Evolutionary conservation across 2,329 filamentous ascomycete genomes (phyloP), one percentile per base, ranked within the genome.

Genomic region (Fusarium sp.): DNA sequence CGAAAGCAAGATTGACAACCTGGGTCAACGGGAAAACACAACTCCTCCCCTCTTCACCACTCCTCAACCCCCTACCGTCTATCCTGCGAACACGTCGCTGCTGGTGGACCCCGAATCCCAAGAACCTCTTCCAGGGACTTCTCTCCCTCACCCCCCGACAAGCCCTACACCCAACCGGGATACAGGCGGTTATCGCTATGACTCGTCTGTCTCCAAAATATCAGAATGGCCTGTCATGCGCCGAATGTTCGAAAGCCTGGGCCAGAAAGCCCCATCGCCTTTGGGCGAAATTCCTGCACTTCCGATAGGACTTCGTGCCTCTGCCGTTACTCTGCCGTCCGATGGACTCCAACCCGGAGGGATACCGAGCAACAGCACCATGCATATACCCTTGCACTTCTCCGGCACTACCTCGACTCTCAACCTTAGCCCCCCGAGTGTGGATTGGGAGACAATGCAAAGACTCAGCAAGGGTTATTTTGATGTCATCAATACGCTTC

Each of bases 401-500:
- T 60, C 69, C 8, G 63, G 54, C 13, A 47, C 69, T 13, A 16
- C 66, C 4, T 48, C 66, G 12, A 26, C 57, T 28, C 57, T 73
- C n/a, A 65, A 62, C 26, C 47, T 69, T 1, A 72, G 39, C 16
- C 58, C 61, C 8, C 63, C 73, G 4, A 72, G 65, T 24, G 68
- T 89, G 47, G 81, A 80, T 15, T 82, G 82, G 74, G 84, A 86
- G 8, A 79, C 79, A 5, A 84, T 89, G 77, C 81, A 84, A 59
- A 78, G 79, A 24, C 79, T 87, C 37, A 82, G 82, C 59, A 85
- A 84, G 48, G 81, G 83, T 1, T 90, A 87, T 71, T 90, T 90
- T 72, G 84, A 88, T 69, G 85, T 83, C 3, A 87, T 88, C 77
- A 89, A 90, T 72, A 80, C 87, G 15, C 72, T 89, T 16, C 85